These are phyloP conservation scores for Nannochloropsis gaditana DNA, from an alignment of 108 stramenopile genomes.

Conservation along the genomic window DNA sequence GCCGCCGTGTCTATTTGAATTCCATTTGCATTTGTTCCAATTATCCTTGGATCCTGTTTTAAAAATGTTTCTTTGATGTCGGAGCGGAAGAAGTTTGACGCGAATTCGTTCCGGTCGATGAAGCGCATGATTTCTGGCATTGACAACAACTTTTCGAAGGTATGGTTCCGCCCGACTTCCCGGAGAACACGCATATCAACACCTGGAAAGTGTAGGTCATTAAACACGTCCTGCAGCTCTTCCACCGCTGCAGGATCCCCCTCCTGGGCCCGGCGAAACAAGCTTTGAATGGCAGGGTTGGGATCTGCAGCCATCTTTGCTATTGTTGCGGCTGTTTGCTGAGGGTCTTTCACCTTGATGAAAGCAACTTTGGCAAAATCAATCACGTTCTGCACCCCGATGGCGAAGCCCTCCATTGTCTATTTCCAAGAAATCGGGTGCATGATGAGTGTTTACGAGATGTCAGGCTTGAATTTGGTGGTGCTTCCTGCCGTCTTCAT, in stretches of 20 bases:
- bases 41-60: too few relatives aligned
- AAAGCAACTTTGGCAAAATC: slow-evolving; percentile 2
- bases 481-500: too few relatives aligned
- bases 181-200: neutral
- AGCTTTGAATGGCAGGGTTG: slow-evolving; percentile 15
- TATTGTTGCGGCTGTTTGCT: neutral
- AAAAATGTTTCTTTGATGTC: slow-evolving; percentile 18
- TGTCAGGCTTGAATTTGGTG: too few relatives aligned
- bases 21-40: too few relatives aligned
- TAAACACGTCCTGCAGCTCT: neutral
- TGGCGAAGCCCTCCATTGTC: neutral
- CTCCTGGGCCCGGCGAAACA: neutral
- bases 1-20: too few relatives aligned
- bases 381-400: neutral
- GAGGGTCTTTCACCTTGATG: neutral
- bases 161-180: neutral
- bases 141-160: neutral
- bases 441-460: too few relatives aligned
- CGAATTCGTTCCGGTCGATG: neutral
- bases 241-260: neutral
- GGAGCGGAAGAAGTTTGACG: neutral
- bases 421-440: neutral
- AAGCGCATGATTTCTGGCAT: neutral
- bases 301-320: slow-evolving; percentile 19
- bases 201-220: slow-evolving; percentile 16